These are phyloP conservation scores for Coemansia sp. DNA, from an alignment of 371 early-diverging fungal species.

Conservation along the genomic window DNA sequence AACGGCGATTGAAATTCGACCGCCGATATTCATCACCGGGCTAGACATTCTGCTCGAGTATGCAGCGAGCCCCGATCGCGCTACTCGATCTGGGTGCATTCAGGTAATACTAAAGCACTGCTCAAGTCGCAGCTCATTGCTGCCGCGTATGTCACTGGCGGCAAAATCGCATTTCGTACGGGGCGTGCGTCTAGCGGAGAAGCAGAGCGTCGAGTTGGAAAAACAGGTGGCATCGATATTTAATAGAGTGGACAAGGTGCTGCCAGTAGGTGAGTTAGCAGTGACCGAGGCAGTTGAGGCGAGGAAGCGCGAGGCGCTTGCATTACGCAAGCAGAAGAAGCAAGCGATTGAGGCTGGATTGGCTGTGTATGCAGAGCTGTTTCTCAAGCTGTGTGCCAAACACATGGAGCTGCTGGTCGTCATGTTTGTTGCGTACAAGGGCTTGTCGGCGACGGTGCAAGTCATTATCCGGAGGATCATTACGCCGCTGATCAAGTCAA, in stretches of 20 bases:
- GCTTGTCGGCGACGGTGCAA: constrained; percentile 58
- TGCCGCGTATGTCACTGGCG: constrained; percentile 17
- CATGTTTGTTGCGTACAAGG: constrained; percentile 60
- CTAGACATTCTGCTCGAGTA: constrained; percentile 29
- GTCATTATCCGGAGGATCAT: constrained; percentile 65
- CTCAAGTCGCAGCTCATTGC: not conserved
- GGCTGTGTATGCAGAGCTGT: constrained; percentile 27
- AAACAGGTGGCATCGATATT: constrained; percentile 3
- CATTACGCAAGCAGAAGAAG: constrained; percentile 19
- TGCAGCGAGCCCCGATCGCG: constrained; percentile 26
- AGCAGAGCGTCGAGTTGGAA: not conserved
- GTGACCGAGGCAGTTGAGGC: constrained; percentile 4
- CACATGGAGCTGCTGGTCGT: constrained; percentile 14
- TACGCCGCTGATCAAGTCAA: constrained; percentile 70
- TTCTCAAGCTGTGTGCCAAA: constrained; percentile 41
- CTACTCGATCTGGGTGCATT: constrained; percentile 42
- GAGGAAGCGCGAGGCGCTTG: constrained; percentile 7
- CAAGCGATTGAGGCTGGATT: constrained; percentile 16
- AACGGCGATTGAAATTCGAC: constrained; percentile 42
- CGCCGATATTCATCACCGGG: constrained; percentile 32
- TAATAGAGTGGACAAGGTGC: not conserved
- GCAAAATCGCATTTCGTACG: constrained; percentile 13
- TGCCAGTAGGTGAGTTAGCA: not conserved
- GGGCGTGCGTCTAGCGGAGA: constrained; percentile 12
- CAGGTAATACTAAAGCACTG: constrained; percentile 42